Evolutionary conservation across 192 early-diverging fungal species (phyloP).

Genomic region (Chytriomyces sp.): DNA sequence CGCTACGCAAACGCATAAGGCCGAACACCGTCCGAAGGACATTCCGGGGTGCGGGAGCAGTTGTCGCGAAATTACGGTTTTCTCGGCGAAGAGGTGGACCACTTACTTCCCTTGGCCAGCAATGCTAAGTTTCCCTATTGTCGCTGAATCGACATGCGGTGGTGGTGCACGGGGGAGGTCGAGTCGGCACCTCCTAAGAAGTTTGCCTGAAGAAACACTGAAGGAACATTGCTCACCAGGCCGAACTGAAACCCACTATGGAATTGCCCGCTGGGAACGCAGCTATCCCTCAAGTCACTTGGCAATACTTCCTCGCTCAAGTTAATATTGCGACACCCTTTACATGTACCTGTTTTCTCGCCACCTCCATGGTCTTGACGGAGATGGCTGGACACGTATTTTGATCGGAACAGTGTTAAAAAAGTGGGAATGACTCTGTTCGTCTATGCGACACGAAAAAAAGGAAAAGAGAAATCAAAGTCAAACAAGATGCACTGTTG

Average conservation of each 20-base stretch:
- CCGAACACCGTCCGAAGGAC: not conserved
- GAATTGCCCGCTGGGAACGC: too few relatives aligned
- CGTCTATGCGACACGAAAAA: too few relatives aligned
- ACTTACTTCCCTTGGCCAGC: not conserved
- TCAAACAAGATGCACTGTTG: too few relatives aligned
- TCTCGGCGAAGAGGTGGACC: constrained; percentile 71
- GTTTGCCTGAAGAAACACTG: constrained; percentile 73
- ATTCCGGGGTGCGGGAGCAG: constrained; percentile 79
- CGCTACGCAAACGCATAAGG: not conserved
- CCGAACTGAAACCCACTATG: constrained; percentile 72
- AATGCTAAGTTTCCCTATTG: constrained; percentile 84
- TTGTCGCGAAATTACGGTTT: constrained; percentile 85
- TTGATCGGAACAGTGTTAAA: too few relatives aligned
- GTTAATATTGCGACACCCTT: too few relatives aligned
- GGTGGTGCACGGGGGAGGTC: constrained; percentile 83
- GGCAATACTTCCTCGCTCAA: too few relatives aligned
- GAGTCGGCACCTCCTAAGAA: constrained; percentile 88
- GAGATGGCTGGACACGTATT: too few relatives aligned
- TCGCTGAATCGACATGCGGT: constrained; percentile 93
- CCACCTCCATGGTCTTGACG: too few relatives aligned
- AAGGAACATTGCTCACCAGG: constrained; percentile 74
- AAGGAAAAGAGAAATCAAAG: too few relatives aligned
- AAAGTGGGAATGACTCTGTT: too few relatives aligned
- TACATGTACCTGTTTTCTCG: too few relatives aligned
- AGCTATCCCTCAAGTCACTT: too few relatives aligned